Evolutionary conservation across 2,329 filamentous ascomycete species (phyloP).

Genomic region (Claviceps maximensis): DNA sequence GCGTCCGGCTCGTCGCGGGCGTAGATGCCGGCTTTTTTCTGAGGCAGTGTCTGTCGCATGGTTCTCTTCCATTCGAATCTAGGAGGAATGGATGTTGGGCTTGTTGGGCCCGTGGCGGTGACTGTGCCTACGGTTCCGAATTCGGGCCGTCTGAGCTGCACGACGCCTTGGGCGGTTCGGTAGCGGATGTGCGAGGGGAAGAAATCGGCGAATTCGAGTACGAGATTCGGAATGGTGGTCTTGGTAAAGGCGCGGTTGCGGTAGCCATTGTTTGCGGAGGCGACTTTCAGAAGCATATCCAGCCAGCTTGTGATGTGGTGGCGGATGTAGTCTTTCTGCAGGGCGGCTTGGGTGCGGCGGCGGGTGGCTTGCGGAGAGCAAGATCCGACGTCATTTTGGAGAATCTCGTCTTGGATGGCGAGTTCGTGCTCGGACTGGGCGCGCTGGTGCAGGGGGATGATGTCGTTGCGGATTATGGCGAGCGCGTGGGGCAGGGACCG

Average conservation of each 20-base stretch:
- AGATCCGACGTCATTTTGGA: conserved; percentile 14
- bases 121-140: background rate
- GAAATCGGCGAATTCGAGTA: conserved; percentile 22
- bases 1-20: background rate
- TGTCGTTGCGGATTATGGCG: conserved; percentile 24
- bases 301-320: conserved; percentile 18
- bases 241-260: conserved; percentile 12
- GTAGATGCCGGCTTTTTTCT: conserved; percentile 10
- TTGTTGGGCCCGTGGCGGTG: background rate
- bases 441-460: conserved; percentile 25
- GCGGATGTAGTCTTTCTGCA: conserved; percentile 20
- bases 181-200: conserved; percentile 18
- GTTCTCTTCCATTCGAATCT: conserved; percentile 12
- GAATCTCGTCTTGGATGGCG: conserved; percentile 20
- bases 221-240: conserved; percentile 16
- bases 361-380: conserved; percentile 8
- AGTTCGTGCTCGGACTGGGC: conserved; percentile 14
- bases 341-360: conserved; percentile 16
- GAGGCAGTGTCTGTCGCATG: conserved; percentile 16
- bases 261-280: conserved; percentile 11
- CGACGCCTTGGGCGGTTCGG: conserved; percentile 19
- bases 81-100: background rate
- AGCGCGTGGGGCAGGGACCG: conserved; percentile 19
- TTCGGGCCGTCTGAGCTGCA: conserved; percentile 14
- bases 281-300: conserved; percentile 13